Conservation (phyloP, 495 filamentous ascomycete genomes). For the Haplographium delicatum region DNA sequence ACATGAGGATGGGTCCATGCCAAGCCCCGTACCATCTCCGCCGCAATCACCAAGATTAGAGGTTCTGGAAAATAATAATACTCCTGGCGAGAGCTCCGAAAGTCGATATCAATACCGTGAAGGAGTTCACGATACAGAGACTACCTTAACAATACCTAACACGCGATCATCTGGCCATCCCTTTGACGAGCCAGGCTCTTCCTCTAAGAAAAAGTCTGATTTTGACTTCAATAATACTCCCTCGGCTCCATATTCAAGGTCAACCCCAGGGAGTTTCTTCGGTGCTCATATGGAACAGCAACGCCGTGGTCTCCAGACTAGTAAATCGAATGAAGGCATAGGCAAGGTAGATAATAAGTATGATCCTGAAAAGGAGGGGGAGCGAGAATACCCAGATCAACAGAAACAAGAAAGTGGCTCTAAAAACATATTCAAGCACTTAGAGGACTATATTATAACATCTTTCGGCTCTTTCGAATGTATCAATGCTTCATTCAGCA, state of each 20-base stretch:
- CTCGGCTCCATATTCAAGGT: slow-evolving; percentile 17
- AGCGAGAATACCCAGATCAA: not conserved
- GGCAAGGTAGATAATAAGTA: not conserved
- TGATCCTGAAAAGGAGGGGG: not conserved
- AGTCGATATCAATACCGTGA: too few species aligned
- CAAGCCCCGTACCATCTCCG: not conserved
- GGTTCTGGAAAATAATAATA: not conserved
- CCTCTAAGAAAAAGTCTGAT: not conserved
- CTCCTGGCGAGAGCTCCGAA: not conserved
- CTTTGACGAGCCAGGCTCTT: too few species aligned
- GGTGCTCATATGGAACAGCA: slow-evolving; percentile 12
- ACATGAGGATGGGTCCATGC: slow-evolving; percentile 10
- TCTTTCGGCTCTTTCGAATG: slow-evolving; percentile 65
- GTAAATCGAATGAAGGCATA: not conserved
- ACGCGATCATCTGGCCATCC: too few species aligned
- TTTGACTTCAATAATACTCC: not conserved
- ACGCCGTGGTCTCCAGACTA: not conserved
- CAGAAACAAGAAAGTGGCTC: not conserved
- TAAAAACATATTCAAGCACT: slow-evolving; percentile 54
- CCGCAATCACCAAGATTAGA: slow-evolving; percentile 1
- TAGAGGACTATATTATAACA: slow-evolving; percentile 70
- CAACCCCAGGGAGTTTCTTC: slow-evolving; percentile 17
- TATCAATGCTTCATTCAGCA: slow-evolving; percentile 68
- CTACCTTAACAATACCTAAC: too few species aligned
- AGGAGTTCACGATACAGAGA: too few species aligned